phyloP scores from a whole-genome alignment of 2,329 filamentous ascomycete species.

The Cercospora sp. region DNA sequence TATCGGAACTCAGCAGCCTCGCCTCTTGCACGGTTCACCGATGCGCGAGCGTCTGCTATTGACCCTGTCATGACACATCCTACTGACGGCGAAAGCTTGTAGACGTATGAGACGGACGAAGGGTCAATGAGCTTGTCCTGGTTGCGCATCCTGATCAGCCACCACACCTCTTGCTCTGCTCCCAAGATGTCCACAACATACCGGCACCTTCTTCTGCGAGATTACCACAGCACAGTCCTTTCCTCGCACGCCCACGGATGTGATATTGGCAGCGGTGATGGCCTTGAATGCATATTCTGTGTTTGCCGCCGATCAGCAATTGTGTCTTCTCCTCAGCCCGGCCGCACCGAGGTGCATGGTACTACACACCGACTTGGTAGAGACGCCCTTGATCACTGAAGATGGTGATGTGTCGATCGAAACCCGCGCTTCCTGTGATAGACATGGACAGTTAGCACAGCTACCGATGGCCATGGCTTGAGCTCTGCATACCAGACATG shows the following conservation, averaged over 20 bases:
- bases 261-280: constrained; percentile 98
- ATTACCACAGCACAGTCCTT: constrained; percentile 97
- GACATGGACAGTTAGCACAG: constrained; percentile 22
- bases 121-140: constrained; percentile 99
- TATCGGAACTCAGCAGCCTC: constrained; percentile 98
- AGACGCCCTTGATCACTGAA: constrained; percentile 98
- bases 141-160: constrained; percentile 23
- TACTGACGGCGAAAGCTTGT: constrained; percentile 92
- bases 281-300: constrained; percentile 99
- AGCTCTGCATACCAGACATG: constrained; percentile 35
- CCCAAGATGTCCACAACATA: constrained; percentile 53
- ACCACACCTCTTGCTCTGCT: background rate
- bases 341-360: background rate
- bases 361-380: constrained; percentile 94
- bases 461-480: constrained; percentile 1
- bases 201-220: constrained; percentile 99
- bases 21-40: constrained; percentile 85
- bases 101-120: constrained; percentile 93
- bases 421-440: constrained; percentile 73
- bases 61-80: constrained; percentile 98
- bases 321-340: constrained; percentile 6
- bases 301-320: constrained; percentile 26
- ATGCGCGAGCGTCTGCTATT: constrained; percentile 93
- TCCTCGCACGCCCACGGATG: constrained; percentile 90
- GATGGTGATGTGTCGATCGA: constrained; percentile 99